Evolutionary conservation across 2,329 filamentous ascomycete genomes (phyloP).

Genomic region (Aureobasidium sp.): DNA sequence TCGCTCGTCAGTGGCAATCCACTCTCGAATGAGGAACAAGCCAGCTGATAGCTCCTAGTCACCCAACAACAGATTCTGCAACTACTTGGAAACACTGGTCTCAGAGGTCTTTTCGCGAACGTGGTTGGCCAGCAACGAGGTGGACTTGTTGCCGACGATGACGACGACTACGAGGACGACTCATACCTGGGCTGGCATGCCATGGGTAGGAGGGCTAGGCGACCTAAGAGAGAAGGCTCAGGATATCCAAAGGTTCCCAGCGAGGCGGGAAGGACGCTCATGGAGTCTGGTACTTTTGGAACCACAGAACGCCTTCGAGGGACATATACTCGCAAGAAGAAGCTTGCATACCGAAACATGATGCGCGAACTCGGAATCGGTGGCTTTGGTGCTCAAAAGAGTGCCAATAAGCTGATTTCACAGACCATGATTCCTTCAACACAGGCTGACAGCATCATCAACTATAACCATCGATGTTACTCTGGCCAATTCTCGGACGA

Average conservation of each 20-base stretch:
- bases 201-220: conserved; percentile 39
- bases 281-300: conserved; percentile 78
- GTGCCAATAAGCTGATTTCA: conserved; percentile 56
- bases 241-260: conserved; percentile 80
- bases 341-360: conserved; percentile 62
- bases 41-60: conserved; percentile 29
- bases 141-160: conserved; percentile 26
- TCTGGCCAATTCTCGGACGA: conserved; percentile 96
- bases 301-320: conserved; percentile 45
- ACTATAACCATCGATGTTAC: conserved; percentile 80
- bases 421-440: conserved; percentile 71
- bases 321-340: conserved; percentile 48
- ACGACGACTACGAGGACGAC: conserved; percentile 37
- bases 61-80: conserved; percentile 47
- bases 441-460: conserved; percentile 76
- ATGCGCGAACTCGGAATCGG: conserved; percentile 75
- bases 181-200: conserved; percentile 33
- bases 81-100: conserved; percentile 46
- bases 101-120: conserved; percentile 46
- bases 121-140: conserved; percentile 24
- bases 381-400: conserved; percentile 49
- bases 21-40: background rate
- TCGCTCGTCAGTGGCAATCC: conserved; percentile 26
- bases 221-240: conserved; percentile 38
- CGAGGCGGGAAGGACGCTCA: conserved; percentile 66